Base-by-base conservation (phyloP, 768 basidiomycete species). In the Lactifluus pinguis region DNA sequence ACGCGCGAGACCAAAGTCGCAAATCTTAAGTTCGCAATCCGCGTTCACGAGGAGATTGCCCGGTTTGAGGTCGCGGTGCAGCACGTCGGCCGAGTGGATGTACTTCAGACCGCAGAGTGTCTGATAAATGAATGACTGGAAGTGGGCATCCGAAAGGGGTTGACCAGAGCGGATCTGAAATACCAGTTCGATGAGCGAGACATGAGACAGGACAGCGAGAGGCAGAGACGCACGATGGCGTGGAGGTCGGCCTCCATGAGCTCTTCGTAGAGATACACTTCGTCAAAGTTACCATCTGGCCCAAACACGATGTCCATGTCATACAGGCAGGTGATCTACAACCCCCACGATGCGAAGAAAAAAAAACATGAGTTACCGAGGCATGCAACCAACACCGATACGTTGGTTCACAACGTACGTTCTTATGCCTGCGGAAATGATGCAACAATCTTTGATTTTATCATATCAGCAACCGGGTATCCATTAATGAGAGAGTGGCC, bases 181-280 rank as follows among this genome's bases (percentile, higher is more conserved):
- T 60, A 57, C 14, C 17, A 17, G 41, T 21, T 52, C 6, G 61
- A 56, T 57, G 53, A 56, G 34, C 34, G 19, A 9, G 21, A 39
- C 8, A 38, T 11, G 3, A 38, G 38, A 38, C 38, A 38, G 32
- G 42, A n/a, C 19, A 21, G 36, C 34, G 36, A 42, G 6, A 25
- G 8, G 41, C 19, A 14, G 47, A 47, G 39, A 70, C 83, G 73
- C 68, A 95, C 94, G 73, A 99, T 99, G 19, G 97, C 97, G 69
- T 98, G 97, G 19, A 99, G 80, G 82, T 99, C 97, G 57, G 97
- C 97, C 72, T 99, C 97, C 97, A 98, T 99, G 67, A 98, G 84
- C 73, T 99, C 97, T 77, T 98, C 95, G 68, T 93, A 92, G 69
- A 91, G 85, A 72, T 92, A 98, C 17, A 99, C 95, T 75, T 98